Evolutionary conservation across 305 asterid species (phyloP), one percentile per base, ranked within the genome.

Genomic region (Salvia sclarea): DNA sequence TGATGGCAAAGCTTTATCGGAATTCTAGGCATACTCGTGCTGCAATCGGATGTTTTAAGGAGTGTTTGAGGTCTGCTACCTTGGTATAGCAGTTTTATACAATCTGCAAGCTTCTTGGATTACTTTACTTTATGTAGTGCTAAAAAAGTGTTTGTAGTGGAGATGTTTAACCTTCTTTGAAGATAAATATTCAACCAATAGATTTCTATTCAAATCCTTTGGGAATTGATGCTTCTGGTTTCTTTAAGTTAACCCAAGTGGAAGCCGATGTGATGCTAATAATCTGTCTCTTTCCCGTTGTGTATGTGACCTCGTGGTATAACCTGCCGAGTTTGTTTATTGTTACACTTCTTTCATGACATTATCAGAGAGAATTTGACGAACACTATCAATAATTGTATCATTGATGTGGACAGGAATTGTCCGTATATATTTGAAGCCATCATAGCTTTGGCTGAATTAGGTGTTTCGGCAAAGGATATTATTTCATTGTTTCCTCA

Each of bases 1-100:
- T 82, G 95, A 75, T 94, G 90, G 99, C 89, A 73, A 91, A 89
- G 83, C 96, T 91, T 78, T 91, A 87, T 81, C 88, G 89, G 70
- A 82, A 75, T 89, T 81, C 97, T 74, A 94, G 90, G 82, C 98
- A 94, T 73, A 83, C 78, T 68, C 96, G 98, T 77, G 86, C 96
- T 65, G 92, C 99, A 21, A 56, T 83, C 81, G 84, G 85, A 64
- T 87, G 96, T 76, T 91, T 82, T 76, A 94, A 91, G 79, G 98
- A 94, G 83, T 94, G 97, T 80, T 83, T 94, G 80, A 94, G 98
- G 99, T 94, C 72, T 77, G 83, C 68, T 64, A 37, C 30, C 69
- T 67, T 71, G 53, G 78, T 72, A 57, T 72, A 48, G 37, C 45
- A 33, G 21, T 68, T 62, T 72, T 72, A 71, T 65, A 69, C 62